phyloP scores from a whole-genome alignment of 1,139 yeast genomes.

The Wickerhamomyces sp. region DNA sequence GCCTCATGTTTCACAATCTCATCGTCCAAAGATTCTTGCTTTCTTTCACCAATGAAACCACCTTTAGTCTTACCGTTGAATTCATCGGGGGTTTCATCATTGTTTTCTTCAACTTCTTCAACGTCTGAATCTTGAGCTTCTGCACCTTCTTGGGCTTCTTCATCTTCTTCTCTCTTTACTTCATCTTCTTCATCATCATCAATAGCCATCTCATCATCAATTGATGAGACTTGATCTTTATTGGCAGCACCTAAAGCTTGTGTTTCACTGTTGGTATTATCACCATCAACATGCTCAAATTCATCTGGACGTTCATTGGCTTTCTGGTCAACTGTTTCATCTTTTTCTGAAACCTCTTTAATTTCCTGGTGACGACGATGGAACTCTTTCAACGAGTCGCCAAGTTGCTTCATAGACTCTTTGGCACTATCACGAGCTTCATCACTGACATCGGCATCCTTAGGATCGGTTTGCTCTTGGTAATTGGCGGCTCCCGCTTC shows the following conservation, averaged over 20 bases:
- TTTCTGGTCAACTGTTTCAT: conserved; percentile 41
- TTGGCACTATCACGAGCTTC: conserved; percentile 67
- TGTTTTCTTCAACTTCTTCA: conserved; percentile 25
- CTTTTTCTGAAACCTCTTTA: conserved; percentile 50
- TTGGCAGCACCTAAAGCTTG: conserved; percentile 93
- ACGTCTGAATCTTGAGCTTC: conserved; percentile 28
- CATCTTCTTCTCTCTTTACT: conserved; percentile 25
- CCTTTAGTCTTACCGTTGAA: conserved; percentile 50
- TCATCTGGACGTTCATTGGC: conserved; percentile 77
- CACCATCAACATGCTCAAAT: conserved; percentile 88
- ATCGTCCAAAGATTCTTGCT: conserved; percentile 26
- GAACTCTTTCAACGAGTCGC: conserved; percentile 87
- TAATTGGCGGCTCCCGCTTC: conserved; percentile 62
- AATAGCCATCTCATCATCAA: conserved; percentile 83
- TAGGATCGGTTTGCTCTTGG: conserved; percentile 35
- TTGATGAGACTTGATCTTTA: conserved; percentile 69
- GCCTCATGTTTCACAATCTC: conserved; percentile 31
- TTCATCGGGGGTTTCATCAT: conserved; percentile 35
- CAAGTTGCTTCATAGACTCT: conserved; percentile 80
- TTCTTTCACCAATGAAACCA: conserved; percentile 48
- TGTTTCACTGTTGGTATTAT: conserved; percentile 66
- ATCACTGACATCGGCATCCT: conserved; percentile 40
- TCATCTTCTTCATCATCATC: conserved; percentile 54
- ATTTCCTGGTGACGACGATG: conserved; percentile 90
- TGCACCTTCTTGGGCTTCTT: conserved; percentile 20